Percentiles rank a stretch among this genome's conserved stretches.
Evolutionary conservation across 2,329 filamentous ascomycete genomes (phyloP).

Genomic region (Daldinia sp.): DNA sequence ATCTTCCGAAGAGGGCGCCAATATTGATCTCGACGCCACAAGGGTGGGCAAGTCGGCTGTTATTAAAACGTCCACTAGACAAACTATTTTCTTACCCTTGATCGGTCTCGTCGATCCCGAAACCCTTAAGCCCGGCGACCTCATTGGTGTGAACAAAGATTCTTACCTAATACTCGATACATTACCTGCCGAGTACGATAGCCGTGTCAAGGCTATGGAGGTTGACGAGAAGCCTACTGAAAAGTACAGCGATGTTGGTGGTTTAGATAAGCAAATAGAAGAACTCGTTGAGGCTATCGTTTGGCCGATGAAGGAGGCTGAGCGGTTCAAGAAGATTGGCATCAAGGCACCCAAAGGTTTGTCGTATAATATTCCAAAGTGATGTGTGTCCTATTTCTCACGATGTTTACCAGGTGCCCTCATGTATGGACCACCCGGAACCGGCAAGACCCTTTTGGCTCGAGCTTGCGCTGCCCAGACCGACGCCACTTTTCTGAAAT

Average conservation of each 20-base stretch:
- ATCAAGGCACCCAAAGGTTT: conserved; percentile 99
- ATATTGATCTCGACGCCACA: conserved; percentile 97
- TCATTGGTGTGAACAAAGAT: conserved; percentile 99
- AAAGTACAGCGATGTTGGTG: conserved; percentile 98
- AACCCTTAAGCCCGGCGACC: conserved; percentile 90
- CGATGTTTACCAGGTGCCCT: conserved; percentile 73
- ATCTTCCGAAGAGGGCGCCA: conserved; percentile 95
- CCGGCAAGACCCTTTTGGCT: conserved; percentile 89
- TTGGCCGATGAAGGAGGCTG: conserved; percentile 99
- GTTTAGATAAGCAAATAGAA: conserved; percentile 98
- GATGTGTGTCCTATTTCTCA: conserved; percentile 18
- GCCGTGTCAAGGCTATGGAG: conserved; percentile 99
- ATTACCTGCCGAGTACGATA: conserved; percentile 96
- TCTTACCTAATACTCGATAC: conserved; percentile 98
- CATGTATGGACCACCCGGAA: conserved; percentile 96
- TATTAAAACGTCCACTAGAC: conserved; percentile 98
- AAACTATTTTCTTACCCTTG: conserved; percentile 97
- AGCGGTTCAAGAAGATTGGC: conserved; percentile 99
- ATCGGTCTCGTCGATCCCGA: conserved; percentile 97
- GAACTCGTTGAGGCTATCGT: conserved; percentile 98
- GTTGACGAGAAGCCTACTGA: conserved; percentile 99
- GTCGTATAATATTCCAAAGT: conserved; percentile 35
- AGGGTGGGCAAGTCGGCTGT: conserved; percentile 97
- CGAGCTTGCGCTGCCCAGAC: conserved; percentile 97
- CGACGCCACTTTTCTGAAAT: conserved; percentile 97